Base-by-base conservation (phyloP, 495 filamentous ascomycete species). In the Patellaria atrata region DNA sequence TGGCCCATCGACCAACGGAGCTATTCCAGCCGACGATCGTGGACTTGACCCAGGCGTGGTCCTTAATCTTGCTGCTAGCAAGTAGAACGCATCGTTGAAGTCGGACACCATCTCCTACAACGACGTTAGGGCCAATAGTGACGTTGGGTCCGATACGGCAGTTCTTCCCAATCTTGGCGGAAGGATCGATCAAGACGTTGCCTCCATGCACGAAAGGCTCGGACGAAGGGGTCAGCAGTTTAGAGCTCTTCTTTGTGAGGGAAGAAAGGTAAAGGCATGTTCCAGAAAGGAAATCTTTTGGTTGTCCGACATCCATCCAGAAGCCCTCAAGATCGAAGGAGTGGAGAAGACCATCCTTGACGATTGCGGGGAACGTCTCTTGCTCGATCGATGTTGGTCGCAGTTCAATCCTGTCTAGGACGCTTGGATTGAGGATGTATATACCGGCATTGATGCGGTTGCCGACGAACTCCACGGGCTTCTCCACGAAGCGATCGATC, bases 271-370 rank as follows among this genome's bases (percentile, higher is more conserved):
- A 99, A 31, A 99, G 72, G 59, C 91, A 99, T 43, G 89, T 96
- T 40, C 89, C 89, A 21, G 75, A 82, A 33, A 99, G 66, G 70
- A 99, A 99, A 56, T 99, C 89, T 63, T 99, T 99, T 35, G 89
- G 89, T 58, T 99, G 89, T 48, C 89, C 89, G 38, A 99, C 86
- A 50, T 99, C 89, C 89, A 99, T 99, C 89, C 89, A 99, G 68
- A 93, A 99, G 44, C 89, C 86, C 45, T 99, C 91, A 23, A 99
- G 70, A 57, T 99, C 89, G 56, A 93, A 94, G 2, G 86, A 94
- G 70, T 99, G 89, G 29, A 99, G 63, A 59, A 92, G 74, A 35
- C 84, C 82, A 53, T 94, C 91, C 50, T 68, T 75, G 58, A 76
- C 78, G 51, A 99, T 91, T 40, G 82, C 79, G 26, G 89, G 89